Evolutionary conservation across 2,329 filamentous ascomycete genomes (phyloP).

Genomic region (Fusarium heterosporum): DNA sequence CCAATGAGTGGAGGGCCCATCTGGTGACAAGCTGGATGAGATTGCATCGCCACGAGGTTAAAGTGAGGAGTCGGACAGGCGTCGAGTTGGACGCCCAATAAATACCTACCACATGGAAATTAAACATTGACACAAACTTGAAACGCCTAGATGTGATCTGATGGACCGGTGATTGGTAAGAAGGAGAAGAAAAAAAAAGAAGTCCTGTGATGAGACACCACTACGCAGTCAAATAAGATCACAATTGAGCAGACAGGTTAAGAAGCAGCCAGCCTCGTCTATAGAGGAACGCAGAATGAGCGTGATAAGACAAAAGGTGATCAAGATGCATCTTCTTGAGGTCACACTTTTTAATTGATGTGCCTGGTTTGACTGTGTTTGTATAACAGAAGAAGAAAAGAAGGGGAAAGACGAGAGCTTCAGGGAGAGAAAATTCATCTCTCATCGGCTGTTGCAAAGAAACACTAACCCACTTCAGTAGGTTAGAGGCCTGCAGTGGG

Average conservation of each 20-base stretch:
- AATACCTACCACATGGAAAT: constrained; percentile 53
- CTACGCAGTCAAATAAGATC: constrained; percentile 15
- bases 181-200: constrained; percentile 2
- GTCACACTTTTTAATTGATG: constrained; percentile 12
- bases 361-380: constrained; percentile 5
- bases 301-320: background rate
- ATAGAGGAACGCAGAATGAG: constrained; percentile 1
- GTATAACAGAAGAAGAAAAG: background rate
- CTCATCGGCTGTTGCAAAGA: constrained; percentile 19
- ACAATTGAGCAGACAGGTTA: constrained; percentile 8
- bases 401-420: background rate
- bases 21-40: constrained; percentile 49
- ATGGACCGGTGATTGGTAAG: background rate
- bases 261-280: constrained; percentile 15
- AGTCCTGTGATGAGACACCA: constrained; percentile 19
- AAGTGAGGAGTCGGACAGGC: constrained; percentile 73
- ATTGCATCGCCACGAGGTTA: constrained; percentile 74
- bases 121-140: constrained; percentile 39
- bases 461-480: constrained; percentile 31
- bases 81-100: constrained; percentile 69
- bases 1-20: constrained; percentile 72
- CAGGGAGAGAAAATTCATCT: constrained; percentile 28
- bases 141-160: constrained; percentile 7
- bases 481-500: constrained; percentile 11
- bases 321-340: background rate